Percentiles rank a stretch among this genome's conserved stretches.
Conservation (phyloP, 306 rosid species). For the Calophaca sinica region DNA sequence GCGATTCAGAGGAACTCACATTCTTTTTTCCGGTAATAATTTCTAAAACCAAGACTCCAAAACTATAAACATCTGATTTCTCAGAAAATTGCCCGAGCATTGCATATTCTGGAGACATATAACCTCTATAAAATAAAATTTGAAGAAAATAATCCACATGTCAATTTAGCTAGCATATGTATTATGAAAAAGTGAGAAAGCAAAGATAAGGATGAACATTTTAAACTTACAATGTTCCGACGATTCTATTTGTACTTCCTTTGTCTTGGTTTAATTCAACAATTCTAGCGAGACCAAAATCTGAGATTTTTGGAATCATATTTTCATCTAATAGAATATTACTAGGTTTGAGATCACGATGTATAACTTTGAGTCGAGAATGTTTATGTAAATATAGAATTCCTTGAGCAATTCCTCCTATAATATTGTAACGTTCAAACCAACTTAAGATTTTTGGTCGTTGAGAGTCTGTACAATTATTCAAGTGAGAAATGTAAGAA, state of each 20-base stretch:
- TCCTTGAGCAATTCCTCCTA: constrained; percentile 35
- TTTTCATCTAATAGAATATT: constrained; percentile 31
- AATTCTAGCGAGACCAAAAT: constrained; percentile 31
- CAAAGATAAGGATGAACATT: not conserved
- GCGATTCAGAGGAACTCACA: not conserved
- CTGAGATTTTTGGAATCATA: constrained; percentile 37
- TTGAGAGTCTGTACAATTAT: not conserved
- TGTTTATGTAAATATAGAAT: constrained; percentile 28
- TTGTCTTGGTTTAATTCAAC: constrained; percentile 34
- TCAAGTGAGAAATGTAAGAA: not conserved
- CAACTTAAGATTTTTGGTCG: not conserved
- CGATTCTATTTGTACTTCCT: constrained; percentile 11
- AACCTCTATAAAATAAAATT: not conserved
- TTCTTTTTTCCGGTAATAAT: not conserved
- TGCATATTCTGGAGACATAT: not conserved
- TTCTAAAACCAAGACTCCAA: constrained; percentile 17
- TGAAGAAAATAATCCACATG: not conserved
- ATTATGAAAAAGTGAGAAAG: not conserved
- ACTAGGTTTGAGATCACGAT: constrained; percentile 11
- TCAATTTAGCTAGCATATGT: not conserved
- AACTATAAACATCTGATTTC: constrained; percentile 1
- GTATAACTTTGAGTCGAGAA: constrained; percentile 28
- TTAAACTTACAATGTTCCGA: constrained; percentile 30
- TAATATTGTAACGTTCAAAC: constrained; percentile 23
- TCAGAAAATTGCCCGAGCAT: constrained; percentile 16